phyloP scores from a whole-genome alignment of 176 grass and related monocot genomes.

The Carex pumila region DNA sequence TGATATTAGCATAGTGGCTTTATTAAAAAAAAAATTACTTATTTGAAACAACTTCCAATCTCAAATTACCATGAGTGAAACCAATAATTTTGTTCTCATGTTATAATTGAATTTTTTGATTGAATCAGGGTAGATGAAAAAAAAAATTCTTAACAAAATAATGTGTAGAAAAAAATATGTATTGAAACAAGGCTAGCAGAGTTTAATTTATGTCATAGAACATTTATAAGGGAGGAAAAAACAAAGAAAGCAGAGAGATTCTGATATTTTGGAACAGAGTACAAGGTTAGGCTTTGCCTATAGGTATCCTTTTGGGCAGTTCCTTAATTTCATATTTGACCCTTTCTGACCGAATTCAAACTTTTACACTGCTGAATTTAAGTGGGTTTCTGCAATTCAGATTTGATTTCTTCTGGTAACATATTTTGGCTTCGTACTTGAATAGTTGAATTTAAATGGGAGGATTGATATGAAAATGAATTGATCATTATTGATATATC shows the following conservation, averaged over 20 bases:
- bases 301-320: not conserved
- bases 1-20: no score
- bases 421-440: no score
- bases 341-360: no score
- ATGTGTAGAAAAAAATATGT: not conserved
- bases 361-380: no score
- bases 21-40: not conserved
- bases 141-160: not conserved
- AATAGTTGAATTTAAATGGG: no score
- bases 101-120: no score
- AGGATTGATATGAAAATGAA: no score
- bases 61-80: not conserved
- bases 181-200: not conserved
- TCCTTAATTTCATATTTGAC: constrained; percentile 23
- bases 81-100: not conserved
- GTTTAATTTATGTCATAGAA: not conserved
- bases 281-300: not conserved
- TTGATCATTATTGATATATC: no score
- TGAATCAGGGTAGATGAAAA: no score
- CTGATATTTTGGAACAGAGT: constrained; percentile 19
- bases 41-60: not conserved
- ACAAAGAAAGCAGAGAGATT: not conserved
- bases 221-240: not conserved
- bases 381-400: no score
- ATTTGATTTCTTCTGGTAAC: no score